Conservation (phyloP, 2,329 filamentous ascomycete genomes). For the Coniochaeta pulveracea region DNA sequence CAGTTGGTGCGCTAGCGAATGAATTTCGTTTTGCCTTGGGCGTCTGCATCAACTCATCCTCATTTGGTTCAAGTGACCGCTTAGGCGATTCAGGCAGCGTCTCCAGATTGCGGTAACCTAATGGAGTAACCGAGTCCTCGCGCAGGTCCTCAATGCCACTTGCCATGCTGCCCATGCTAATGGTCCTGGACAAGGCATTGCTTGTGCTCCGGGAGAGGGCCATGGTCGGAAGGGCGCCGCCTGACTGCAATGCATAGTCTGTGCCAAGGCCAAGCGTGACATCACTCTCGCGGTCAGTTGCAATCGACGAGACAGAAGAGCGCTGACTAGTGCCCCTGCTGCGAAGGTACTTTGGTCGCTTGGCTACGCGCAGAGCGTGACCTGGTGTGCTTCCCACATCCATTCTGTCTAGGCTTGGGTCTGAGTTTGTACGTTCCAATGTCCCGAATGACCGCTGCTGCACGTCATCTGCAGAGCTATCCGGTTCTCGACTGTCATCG, state of each 20-base stretch:
- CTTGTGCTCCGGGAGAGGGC: constrained; percentile 38
- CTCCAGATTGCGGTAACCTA: constrained; percentile 29
- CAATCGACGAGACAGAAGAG: constrained; percentile 49
- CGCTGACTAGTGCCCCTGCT: constrained; percentile 46
- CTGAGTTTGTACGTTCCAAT: constrained; percentile 20
- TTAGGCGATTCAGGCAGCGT: constrained; percentile 32
- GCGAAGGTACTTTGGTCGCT: constrained; percentile 44
- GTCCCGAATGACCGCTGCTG: constrained; percentile 19
- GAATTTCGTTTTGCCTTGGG: constrained; percentile 49
- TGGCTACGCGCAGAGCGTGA: constrained; percentile 31
- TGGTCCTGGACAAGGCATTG: constrained; percentile 56
- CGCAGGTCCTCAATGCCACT: constrained; percentile 56
- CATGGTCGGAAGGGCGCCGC: constrained; percentile 55
- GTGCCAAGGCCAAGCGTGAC: constrained; percentile 54
- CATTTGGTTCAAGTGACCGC: constrained; percentile 16
- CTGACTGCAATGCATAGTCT: constrained; percentile 75
- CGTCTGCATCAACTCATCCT: constrained; percentile 47
- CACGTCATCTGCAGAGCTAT: constrained; percentile 14
- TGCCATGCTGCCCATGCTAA: constrained; percentile 82
- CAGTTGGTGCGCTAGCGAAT: constrained; percentile 57
- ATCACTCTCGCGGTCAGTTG: constrained; percentile 56
- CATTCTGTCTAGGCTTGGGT: constrained; percentile 9
- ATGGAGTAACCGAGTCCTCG: constrained; percentile 35
- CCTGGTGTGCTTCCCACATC: constrained; percentile 37
- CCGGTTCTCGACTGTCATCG: background rate